Evolutionary conservation across 2,329 filamentous ascomycete genomes (phyloP).

Genomic region (Xylariaceae sp.): DNA sequence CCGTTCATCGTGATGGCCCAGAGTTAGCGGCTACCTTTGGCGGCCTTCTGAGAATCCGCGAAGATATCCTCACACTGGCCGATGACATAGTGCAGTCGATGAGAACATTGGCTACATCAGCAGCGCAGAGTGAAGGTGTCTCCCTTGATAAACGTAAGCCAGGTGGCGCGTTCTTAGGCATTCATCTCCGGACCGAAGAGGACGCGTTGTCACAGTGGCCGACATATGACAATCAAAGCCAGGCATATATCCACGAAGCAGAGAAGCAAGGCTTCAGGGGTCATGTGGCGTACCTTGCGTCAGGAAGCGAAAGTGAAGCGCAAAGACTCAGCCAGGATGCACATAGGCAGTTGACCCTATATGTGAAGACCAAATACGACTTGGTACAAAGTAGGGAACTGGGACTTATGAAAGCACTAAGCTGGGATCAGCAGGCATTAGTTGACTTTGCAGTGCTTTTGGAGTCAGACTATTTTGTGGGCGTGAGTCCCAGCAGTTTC

Average conservation of each 20-base stretch:
- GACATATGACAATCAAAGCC: constrained; percentile 37
- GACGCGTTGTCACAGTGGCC: constrained; percentile 43
- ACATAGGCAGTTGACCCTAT: constrained; percentile 24
- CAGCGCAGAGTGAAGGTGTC: constrained; percentile 13
- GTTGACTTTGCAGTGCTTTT: constrained; percentile 39
- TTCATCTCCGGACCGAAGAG: constrained; percentile 43
- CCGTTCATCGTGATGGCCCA: constrained; percentile 41
- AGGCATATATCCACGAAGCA: constrained; percentile 35
- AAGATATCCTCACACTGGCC: constrained; percentile 29
- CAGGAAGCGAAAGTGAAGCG: constrained; percentile 39
- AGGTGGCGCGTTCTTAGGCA: constrained; percentile 30
- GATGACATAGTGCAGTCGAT: constrained; percentile 19
- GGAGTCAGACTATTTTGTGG: constrained; percentile 37
- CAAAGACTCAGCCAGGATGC: constrained; percentile 33
- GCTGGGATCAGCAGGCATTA: constrained; percentile 41
- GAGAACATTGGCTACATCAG: constrained; percentile 23
- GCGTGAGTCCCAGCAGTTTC: constrained; percentile 44
- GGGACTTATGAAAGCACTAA: constrained; percentile 31
- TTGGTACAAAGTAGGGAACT: constrained; percentile 31
- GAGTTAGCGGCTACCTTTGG: constrained; percentile 42
- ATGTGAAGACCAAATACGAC: constrained; percentile 36
- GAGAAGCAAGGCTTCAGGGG: constrained; percentile 31
- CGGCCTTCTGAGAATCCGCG: constrained; percentile 38
- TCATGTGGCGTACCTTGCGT: constrained; percentile 39
- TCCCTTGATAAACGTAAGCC: neutral